Conservation (phyloP, 352 stramenopile species). For the Phytophthora europaea region DNA sequence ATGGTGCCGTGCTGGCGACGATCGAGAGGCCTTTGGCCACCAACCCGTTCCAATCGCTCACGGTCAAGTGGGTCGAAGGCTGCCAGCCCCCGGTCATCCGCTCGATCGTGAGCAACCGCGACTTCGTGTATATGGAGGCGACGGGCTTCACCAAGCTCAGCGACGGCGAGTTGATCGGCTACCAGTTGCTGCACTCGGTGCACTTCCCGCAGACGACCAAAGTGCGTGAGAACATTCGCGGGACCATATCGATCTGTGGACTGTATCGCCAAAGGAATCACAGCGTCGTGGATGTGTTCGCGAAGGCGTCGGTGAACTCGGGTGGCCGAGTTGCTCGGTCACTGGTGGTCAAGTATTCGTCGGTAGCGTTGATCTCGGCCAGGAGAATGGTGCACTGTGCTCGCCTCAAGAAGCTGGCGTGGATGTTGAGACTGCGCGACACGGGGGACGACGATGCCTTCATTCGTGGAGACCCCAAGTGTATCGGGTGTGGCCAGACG, state of each 20-base stretch:
- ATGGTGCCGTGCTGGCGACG: conserved; percentile 46
- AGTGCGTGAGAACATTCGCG: conserved; percentile 52
- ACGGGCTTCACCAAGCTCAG: conserved; percentile 51
- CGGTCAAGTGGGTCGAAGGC: conserved; percentile 58
- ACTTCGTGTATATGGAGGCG: conserved; percentile 50
- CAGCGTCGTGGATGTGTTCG: conserved; percentile 62
- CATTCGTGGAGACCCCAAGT: conserved; percentile 34
- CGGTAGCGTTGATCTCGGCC: conserved; percentile 54
- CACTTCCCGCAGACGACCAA: conserved; percentile 56
- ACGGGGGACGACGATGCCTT: background rate
- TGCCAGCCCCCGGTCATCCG: conserved; percentile 38
- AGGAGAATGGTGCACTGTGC: conserved; percentile 57
- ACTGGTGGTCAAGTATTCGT: conserved; percentile 56
- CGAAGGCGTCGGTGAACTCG: conserved; percentile 46
- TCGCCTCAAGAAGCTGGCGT: conserved; percentile 64
- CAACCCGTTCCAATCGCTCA: conserved; percentile 59
- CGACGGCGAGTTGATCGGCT: conserved; percentile 62
- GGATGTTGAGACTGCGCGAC: conserved; percentile 38
- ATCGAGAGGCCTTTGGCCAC: conserved; percentile 44
- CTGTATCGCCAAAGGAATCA: conserved; percentile 63
- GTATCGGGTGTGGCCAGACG: conserved; percentile 39
- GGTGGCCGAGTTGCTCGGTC: conserved; percentile 56
- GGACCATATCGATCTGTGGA: conserved; percentile 60
- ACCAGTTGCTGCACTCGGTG: conserved; percentile 73
- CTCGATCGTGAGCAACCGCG: conserved; percentile 42